Percentiles rank a stretch among this genome's conserved stretches.
Evolutionary conservation across 1,139 yeast genomes (phyloP).

Genomic region (Diutina ranongensis): DNA sequence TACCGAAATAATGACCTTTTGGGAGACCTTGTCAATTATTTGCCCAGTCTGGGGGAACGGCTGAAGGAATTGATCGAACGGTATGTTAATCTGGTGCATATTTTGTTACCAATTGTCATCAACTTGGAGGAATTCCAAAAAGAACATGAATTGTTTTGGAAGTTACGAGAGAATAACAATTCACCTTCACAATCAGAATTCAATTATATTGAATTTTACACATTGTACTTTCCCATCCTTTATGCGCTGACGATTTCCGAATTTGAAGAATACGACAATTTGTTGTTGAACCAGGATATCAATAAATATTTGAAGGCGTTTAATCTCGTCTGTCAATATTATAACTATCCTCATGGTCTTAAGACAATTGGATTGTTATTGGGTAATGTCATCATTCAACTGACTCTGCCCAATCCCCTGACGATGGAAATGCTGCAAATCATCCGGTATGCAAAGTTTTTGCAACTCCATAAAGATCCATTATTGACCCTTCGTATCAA

Average conservation of each 20-base stretch:
- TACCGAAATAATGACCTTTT: constrained; percentile 27
- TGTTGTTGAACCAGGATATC: constrained; percentile 37
- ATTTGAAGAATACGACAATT: constrained; percentile 40
- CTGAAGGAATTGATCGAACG: constrained; percentile 38
- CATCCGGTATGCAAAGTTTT: constrained; percentile 39
- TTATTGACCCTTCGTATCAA: constrained; percentile 34
- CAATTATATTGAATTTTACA: constrained; percentile 32
- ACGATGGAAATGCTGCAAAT: constrained; percentile 39
- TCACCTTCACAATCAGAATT: constrained; percentile 17
- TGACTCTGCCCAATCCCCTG: constrained; percentile 46
- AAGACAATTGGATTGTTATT: constrained; percentile 34
- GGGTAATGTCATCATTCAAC: constrained; percentile 41
- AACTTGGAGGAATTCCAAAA: constrained; percentile 30
- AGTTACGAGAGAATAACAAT: too few species aligned
- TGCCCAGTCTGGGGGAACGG: constrained; percentile 30
- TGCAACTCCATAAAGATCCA: constrained; percentile 51
- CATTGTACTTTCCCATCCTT: constrained; percentile 37
- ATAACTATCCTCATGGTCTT: constrained; percentile 42
- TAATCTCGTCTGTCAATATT: constrained; percentile 36
- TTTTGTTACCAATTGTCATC: constrained; percentile 38
- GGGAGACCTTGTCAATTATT: constrained; percentile 21
- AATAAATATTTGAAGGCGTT: constrained; percentile 36
- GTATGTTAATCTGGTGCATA: constrained; percentile 41
- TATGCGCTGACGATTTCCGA: constrained; percentile 46
- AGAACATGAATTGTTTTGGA: constrained; percentile 45